Base-by-base conservation (phyloP, 1,284 basidiomycete genomes). In the Boletus mariae region DNA sequence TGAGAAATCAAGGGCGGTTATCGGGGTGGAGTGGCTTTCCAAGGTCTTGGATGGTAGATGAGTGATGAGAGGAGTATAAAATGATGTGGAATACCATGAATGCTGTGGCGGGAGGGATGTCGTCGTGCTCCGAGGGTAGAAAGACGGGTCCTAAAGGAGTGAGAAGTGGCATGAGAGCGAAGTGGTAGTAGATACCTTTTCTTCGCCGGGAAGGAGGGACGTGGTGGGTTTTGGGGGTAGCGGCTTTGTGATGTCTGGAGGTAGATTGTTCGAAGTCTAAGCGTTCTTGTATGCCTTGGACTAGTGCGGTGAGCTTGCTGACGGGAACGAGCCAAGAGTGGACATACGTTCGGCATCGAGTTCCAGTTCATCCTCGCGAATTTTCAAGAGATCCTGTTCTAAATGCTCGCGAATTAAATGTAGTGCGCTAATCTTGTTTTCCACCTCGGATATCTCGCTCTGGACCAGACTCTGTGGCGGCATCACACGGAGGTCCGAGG, bases 51-150 rank as follows among this genome's bases (percentile, higher is more conserved):
- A 35, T 45, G 32, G 32, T 12, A 10, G n/a, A 38, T 57, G 35
- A 56, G 47, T 31, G 17, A 29, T 13, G 53, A 38, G 53, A 51
- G 32, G 37, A 34, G 42, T 41, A 52, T 20, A 26, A 31, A 50
- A 45, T 17, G 5, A 59, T 40, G 53, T 26, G 41, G 51, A 56
- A 43, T 70, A 92, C 92, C 94, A 99, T 98, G 74, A 99, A 99
- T 5, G 96, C 96, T 4, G 98, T 85, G 4, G 92, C 93, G 6
- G 87, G 83, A 5, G 96, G 97, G 52, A 99, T 77, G 53, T 98
- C 94, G 63, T 97, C 94, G 62, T 99, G 97, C 70, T 99, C 97
- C 13, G 93, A 96, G 2, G 96, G 96, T 55, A 99, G 72, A 77
- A 99, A 99, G 8, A 92, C 90, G 0, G 96, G 95, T 0, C 94